Evolutionary conservation across 352 stramenopile species (phyloP), one percentile per base, ranked within the genome.

Genomic region (Globisporangium mamillatum): DNA sequence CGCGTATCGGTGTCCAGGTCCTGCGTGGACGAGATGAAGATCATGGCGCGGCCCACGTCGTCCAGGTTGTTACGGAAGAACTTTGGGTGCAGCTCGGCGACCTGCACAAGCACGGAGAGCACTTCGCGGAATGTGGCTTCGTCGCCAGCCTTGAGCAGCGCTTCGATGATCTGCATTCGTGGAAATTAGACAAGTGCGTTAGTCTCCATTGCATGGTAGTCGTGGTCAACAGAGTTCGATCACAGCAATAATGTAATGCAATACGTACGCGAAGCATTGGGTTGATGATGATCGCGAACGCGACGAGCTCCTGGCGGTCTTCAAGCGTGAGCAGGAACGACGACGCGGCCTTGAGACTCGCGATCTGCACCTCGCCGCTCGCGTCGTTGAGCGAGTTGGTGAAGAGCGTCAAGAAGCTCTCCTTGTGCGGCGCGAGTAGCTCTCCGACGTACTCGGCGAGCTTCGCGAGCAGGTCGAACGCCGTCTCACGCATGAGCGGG

Each of bases 401-500:
- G 69, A 91, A 94, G 41, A 93, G 82, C 71, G 81, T 87, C 52
- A 92, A 74, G 73, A 92, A 93, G 73, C 75, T 88, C 63, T 93
- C 76, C 64, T 91, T 89, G 81, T 96, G 87, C 14, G 86, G 80
- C 44, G 72, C 80, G 12, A 96, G 73, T 36, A 89, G 64, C 53
- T 89, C 80, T 24, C 79, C 75, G 1, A 81, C 80, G 75, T 93
- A 93, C 64, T 91, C 83, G 34, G 82, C 74, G 48, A 96, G 77
- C 62, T 87, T 87, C 22, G 81, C 84, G 63, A 96, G 75, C 62
- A 94, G 65, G 69, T 93, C 82, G 59, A 96, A 86, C 41, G 84
- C 85, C 0, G 86, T 92, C 63, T 92, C 87, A 60, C 88, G 85
- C 61, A 94, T 73, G 48, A 76, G 72, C 34, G 81, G 56, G 44